Evolutionary conservation across 192 early-diverging fungal species (phyloP), one percentile per base, ranked within the genome.

Genomic region (Linnemannia schmuckeri): DNA sequence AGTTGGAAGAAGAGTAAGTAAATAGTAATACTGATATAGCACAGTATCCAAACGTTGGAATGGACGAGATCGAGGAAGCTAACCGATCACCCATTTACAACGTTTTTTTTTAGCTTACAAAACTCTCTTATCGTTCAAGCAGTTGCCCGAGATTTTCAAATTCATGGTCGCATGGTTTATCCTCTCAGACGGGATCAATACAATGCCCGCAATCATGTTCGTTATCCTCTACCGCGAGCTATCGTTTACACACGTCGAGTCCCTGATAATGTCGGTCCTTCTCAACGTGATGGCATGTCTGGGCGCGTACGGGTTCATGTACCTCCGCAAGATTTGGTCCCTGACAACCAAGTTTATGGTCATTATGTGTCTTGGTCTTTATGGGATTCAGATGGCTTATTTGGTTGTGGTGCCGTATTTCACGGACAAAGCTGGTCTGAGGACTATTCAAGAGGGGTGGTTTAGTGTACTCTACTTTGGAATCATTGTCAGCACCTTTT

Each of bases 81-180:
- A 61, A 8, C 33, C 12, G n/a, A 66, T 3, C 5, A 27, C 30
- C n/a, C n/a, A 6, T 61, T 24, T n/a, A 24, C 44, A 46, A 46
- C 44, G 37, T 37, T 37, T 37, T n/a, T n/a, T 57, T 57, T 24
- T 33, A 89, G 90, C 90, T 30, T 85, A 77, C 52, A 75, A 68
- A 57, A 90, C 89, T 3, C 71, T 92, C 40, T 71, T 74, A 41
- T 88, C 88, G n/a, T 90, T 88, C 40, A 71, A 83, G 24, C 47
- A 92, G 68, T 79, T 94, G 6, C 66, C 88, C 10, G 80, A 92
- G 6, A 80, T 91, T 24, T 92, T 91, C 38, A 72, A 81, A 35
- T 94, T 94, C 81, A 88, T 95, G 33, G 35, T 93, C 37, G 91
- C 90, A 20, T 95, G 92, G 92, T 95, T 94, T 76, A 88, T 94